Base-by-base conservation (phyloP, 352 stramenopile species). In the Globisporangium ultimum region DNA sequence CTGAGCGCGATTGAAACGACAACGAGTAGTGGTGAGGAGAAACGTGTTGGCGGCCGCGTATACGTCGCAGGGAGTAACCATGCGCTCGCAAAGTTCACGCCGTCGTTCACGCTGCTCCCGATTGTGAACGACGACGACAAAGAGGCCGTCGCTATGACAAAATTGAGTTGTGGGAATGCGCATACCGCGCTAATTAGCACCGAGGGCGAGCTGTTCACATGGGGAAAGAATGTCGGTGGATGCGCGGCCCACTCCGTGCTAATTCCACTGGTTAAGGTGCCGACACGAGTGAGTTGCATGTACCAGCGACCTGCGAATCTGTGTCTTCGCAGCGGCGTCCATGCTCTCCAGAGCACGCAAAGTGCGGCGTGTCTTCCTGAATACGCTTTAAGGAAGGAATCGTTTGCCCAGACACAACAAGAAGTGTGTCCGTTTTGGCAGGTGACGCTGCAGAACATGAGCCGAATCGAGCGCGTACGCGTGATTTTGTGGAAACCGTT, bases 341-440 rank as follows among this genome's bases (percentile, higher is more conserved):
- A 14, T 0, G 74, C 66, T 0, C 51, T 59, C n/a, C 78, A 89
- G 48, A 91, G 81, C 66, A 89, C 64, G 21, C 80, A 91, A 42
- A 91, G 88, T 34, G 77, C 78, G 0, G 78, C 67, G 28, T 83
- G 72, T 59, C 22, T 67, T 1, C 67, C 81, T 0, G 67, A 80
- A 11, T 72, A 74, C 51, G 84, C 84, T 1, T 45, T 93, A 0
- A 3, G 53, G 61, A 66, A 48, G 14, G 60, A 1, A 14, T 20
- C 60, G 6, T 85, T 76, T 34, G 55, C 76, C 0, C 79, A 93
- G 55, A 89, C 84, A 0, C 81, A 91, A 66, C 80, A 88, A 42
- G 84, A 93, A 52, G 51, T 77, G 22, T 91, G 78, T 73, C 84
- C 84, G 6, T 93, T 93, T 52, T 93, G 84, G 84, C 74, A 93